Conservation (phyloP, 768 basidiomycete species). For the Pleurotus eryngii region DNA sequence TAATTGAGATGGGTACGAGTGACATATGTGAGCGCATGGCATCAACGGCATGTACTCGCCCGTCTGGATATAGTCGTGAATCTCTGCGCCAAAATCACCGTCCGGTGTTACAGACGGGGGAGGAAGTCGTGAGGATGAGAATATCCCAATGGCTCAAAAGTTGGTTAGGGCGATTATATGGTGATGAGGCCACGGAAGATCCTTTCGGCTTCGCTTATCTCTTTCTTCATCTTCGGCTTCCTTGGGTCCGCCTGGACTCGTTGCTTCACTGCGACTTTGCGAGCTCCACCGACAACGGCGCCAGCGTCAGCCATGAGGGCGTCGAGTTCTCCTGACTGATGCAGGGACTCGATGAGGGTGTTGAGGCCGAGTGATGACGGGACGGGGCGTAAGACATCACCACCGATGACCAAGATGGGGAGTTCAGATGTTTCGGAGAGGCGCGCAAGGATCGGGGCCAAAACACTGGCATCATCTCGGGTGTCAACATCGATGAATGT, state of each 20-base stretch:
- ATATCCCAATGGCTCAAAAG: too few species aligned
- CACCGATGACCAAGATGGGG: conserved; percentile 69
- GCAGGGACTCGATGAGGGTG: conserved; percentile 47
- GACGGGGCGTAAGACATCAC: conserved; percentile 26
- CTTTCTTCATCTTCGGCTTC: neutral
- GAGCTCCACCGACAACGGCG: conserved; percentile 45
- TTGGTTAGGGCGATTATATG: neutral
- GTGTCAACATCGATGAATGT: conserved; percentile 71
- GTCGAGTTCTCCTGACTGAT: conserved; percentile 49
- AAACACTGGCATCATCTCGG: conserved; percentile 65
- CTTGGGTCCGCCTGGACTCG: neutral
- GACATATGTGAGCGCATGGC: too few species aligned
- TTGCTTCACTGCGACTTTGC: neutral
- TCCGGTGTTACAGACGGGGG: too few species aligned
- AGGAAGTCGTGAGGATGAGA: too few species aligned
- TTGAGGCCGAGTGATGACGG: conserved; percentile 41
- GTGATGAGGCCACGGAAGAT: conserved; percentile 3
- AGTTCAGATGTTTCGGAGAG: conserved; percentile 53
- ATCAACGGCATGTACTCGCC: too few species aligned
- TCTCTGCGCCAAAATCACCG: too few species aligned
- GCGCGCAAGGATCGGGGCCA: conserved; percentile 59
- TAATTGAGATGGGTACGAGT: too few species aligned
- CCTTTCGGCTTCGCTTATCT: neutral
- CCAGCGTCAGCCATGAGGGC: conserved; percentile 52
- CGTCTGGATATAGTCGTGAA: too few species aligned